Evolutionary conservation across 345 rosid genomes (phyloP).

Genomic region (thale cress (Arabidopsis thaliana)): TAIR10.1 NC_003071.7:12322001-12322500

Average conservation of each 20-base stretch:
- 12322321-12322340: too few species aligned
- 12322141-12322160: background rate
- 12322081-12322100: constrained; percentile 3
- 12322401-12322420: too few species aligned
- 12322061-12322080: background rate
- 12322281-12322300: background rate
- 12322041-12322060: constrained; percentile 21
- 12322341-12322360: background rate
- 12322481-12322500: background rate
- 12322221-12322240: too few species aligned
- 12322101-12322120: constrained; percentile 10
- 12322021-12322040: background rate
- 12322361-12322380: background rate
- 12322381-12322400: background rate
- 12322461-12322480: background rate
- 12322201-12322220: background rate
- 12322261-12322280: too few species aligned
- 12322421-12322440: background rate
- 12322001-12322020: background rate
- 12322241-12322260: too few species aligned
- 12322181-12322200: background rate
- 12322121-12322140: constrained; percentile 14
- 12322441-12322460: background rate
- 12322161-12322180: background rate
- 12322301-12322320: background rate